A percentile compares a stretch with the other conserved stretches of the same genome.
These are phyloP conservation scores for Eimeria brunetti DNA, from an alignment of 169 alveolate genomes.

Conservation along the genomic window DNA sequence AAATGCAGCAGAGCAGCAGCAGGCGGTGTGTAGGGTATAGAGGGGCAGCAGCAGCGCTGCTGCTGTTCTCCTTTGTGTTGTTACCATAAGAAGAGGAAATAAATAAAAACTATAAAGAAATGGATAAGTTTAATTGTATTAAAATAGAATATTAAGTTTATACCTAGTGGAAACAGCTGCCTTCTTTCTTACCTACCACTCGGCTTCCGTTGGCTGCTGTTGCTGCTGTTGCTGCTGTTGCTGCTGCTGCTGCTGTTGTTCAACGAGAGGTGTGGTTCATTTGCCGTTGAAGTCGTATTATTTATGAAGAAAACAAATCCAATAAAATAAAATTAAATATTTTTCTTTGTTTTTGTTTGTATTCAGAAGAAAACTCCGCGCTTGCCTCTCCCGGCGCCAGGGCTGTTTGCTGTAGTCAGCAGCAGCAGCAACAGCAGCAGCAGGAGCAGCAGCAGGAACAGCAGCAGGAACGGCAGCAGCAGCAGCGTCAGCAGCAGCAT, in stretches of 20 bases:
- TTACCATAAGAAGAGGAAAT: not conserved
- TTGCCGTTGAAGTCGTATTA: not conserved
- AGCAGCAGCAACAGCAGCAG: constrained; percentile 8
- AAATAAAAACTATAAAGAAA: not conserved
- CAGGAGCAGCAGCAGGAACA: not conserved
- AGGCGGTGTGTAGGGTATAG: no score
- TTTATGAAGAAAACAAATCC: no score
- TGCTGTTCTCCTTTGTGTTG: not conserved
- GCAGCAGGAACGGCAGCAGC: no score
- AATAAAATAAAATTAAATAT: no score
- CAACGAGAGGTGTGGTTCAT: no score
- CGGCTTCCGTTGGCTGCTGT: not conserved
- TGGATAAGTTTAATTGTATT: not conserved
- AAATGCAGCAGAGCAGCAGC: not conserved
- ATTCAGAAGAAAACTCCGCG: no score
- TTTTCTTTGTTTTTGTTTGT: not conserved
- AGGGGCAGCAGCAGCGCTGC: not conserved
- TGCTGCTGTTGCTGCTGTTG: constrained; percentile 13
- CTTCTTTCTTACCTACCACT: no score
- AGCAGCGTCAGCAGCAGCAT: no score
- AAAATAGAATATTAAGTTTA: not conserved
- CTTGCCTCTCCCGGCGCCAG: no score
- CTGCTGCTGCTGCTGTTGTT: constrained; percentile 41
- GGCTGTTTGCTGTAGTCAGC: not conserved
- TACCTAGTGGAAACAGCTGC: no score